These are phyloP conservation scores for Kwoniella europaea DNA, from an alignment of 768 basidiomycete species.

Conservation along the genomic window DNA sequence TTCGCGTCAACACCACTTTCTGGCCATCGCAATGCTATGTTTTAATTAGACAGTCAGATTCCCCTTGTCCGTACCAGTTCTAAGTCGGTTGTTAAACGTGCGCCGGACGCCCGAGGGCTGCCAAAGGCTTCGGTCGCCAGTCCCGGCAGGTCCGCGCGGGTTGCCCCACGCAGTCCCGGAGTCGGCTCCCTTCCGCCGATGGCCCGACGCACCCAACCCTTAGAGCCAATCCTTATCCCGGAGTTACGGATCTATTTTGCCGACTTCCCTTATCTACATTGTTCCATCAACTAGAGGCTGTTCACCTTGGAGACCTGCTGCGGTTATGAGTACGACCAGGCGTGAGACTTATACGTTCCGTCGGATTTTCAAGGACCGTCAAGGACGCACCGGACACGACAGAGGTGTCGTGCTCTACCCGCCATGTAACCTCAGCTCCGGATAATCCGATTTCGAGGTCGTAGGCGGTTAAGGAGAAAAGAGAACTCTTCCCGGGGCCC, in stretches of 20 bases:
- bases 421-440: conserved; percentile 74
- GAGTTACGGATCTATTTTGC: conserved; percentile 83
- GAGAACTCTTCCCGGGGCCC: conserved; percentile 78
- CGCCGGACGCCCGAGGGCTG: conserved; percentile 68
- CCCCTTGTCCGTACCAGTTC: conserved; percentile 78
- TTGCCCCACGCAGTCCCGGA: conserved; percentile 69
- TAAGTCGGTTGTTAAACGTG: conserved; percentile 67
- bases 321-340: conserved; percentile 75
- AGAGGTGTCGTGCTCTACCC: conserved; percentile 74
- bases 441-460: conserved; percentile 76
- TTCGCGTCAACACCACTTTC: conserved; percentile 78
- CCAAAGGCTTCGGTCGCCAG: conserved; percentile 63
- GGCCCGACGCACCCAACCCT: conserved; percentile 75
- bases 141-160: conserved; percentile 61
- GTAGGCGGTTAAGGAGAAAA: conserved; percentile 76
- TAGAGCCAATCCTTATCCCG: conserved; percentile 71
- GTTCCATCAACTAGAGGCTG: conserved; percentile 79
- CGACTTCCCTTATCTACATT: conserved; percentile 80
- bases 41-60: conserved; percentile 85
- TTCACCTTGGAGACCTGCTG: conserved; percentile 80
- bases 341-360: conserved; percentile 73
- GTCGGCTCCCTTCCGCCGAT: conserved; percentile 73
- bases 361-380: conserved; percentile 82
- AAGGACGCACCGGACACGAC: conserved; percentile 74
- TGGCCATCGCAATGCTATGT: conserved; percentile 68